Base-by-base conservation (phyloP, 177 flowering plant genomes). In the Vitis hybrid region DNA sequence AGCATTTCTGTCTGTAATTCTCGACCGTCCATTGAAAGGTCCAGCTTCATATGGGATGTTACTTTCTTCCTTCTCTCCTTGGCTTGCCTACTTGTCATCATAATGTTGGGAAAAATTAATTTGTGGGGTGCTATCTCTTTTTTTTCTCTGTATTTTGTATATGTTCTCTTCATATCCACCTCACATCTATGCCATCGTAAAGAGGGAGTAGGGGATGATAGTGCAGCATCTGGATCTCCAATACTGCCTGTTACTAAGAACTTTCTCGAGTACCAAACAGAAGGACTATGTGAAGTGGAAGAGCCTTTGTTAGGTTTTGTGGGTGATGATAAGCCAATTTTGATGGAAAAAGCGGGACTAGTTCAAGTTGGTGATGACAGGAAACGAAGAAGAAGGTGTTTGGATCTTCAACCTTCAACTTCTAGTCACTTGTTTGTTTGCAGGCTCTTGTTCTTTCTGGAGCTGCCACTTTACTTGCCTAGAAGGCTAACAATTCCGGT, bases 401-500 rank as follows among this genome's bases (percentile, higher is more conserved):
- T 51, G 75, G 39, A 39, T 68, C 17, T 62, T 70, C 23, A 54
- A 56, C 60, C 84, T 26, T 74, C 76, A 55, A 52, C 26, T 60
- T 74, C 61, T 11, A 79, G 83, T 70, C 48, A 56, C 13, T 48
- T 48, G 62, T 34, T 80, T 4, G 56, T 80, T 14, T 56, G 55
- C 5, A 68, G 56, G 66, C 52, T 84, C 18, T 65, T 76, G 7
- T 60, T 51, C 18, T 34, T 84, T 21, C 75, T 94, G 15, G 88
- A 83, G 63, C 11, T 92, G 62, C 98, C 98, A 11, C 82, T 94
- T 52, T 74, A 65, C 60, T 54, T 94, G 12, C 93, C 98, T 4
- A 88, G 98, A 55, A 80, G 95, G 76, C 66, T 94, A 70, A 94
- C 97, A 1, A 94, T 92, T 69, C 97, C 97, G 12, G 83, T 87